phyloP scores from a whole-genome alignment of 2,329 filamentous ascomycete genomes.

The Ambrosiella xylebori region DNA sequence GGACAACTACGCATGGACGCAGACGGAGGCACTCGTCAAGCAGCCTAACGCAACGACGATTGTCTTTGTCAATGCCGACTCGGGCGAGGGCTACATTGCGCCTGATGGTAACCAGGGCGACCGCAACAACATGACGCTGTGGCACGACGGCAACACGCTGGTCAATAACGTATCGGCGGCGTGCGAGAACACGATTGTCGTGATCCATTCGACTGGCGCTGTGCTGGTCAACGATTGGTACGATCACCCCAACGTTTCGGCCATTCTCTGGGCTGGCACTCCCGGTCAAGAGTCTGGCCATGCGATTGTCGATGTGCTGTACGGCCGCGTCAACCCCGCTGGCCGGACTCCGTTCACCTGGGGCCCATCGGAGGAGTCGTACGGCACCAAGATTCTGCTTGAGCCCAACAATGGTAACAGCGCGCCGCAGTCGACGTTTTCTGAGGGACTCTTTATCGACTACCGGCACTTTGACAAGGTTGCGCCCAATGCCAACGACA shows the following conservation, averaged over 20 bases:
- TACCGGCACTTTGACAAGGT: conserved; percentile 46
- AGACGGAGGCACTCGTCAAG: conserved; percentile 42
- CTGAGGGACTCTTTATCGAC: conserved; percentile 67
- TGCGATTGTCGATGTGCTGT: conserved; percentile 65
- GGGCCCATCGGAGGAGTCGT: conserved; percentile 48
- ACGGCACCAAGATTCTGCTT: conserved; percentile 50
- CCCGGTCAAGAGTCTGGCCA: conserved; percentile 76
- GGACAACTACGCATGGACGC: conserved; percentile 42
- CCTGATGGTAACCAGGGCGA: conserved; percentile 76
- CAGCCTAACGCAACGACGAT: conserved; percentile 54
- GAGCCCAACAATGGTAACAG: conserved; percentile 48
- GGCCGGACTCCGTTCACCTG: conserved; percentile 70
- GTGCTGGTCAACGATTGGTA: conserved; percentile 63
- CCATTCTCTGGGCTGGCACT: conserved; percentile 65
- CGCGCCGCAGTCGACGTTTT: conserved; percentile 56
- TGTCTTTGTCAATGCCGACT: conserved; percentile 77
- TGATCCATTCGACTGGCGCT: conserved; percentile 73
- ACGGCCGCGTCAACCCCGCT: conserved; percentile 60
- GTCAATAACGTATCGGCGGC: conserved; percentile 62
- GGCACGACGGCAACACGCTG: conserved; percentile 64
- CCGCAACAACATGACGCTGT: conserved; percentile 81
- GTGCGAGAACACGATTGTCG: conserved; percentile 79
- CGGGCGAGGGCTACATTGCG: conserved; percentile 72
- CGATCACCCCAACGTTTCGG: conserved; percentile 60
- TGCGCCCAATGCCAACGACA: conserved; percentile 20